These are phyloP conservation scores for Parastagonospora nodorum DNA, from an alignment of 2,329 filamentous ascomycete species.

Conservation along the genomic window DNA sequence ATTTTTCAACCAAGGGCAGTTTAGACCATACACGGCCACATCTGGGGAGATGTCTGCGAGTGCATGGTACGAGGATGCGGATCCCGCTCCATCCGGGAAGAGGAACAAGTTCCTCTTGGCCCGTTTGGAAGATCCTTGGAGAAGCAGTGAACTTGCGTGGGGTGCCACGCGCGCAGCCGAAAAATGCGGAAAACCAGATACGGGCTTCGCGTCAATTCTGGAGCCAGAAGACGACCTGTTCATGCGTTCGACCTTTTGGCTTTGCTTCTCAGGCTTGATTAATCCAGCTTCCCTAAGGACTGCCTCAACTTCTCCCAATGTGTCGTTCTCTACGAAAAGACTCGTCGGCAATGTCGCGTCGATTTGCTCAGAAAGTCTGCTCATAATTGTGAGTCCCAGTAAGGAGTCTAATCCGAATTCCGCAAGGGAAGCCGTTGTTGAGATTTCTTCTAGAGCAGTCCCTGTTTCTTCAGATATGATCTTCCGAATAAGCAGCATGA, in stretches of 20 bases:
- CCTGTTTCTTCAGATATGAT: not conserved
- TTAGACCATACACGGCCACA: conserved; percentile 59
- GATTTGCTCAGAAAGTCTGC: not conserved
- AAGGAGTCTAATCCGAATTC: not conserved
- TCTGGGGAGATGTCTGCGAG: conserved; percentile 27
- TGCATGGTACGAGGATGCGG: conserved; percentile 49
- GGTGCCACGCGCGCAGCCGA: not conserved
- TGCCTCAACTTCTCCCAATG: not conserved
- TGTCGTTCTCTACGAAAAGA: not conserved
- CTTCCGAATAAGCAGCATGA: not conserved
- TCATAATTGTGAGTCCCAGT: not conserved
- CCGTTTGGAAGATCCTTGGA: conserved; percentile 43
- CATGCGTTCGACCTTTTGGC: not conserved
- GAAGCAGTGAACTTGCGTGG: conserved; percentile 36
- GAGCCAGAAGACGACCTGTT: too few species aligned
- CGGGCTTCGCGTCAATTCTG: too few species aligned
- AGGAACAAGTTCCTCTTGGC: conserved; percentile 44
- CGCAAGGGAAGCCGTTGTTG: not conserved
- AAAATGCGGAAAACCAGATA: not conserved
- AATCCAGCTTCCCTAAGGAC: not conserved
- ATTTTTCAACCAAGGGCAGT: conserved; percentile 47
- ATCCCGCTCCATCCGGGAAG: conserved; percentile 57
- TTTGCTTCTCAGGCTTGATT: not conserved
- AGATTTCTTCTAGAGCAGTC: not conserved
- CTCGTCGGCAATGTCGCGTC: not conserved